Percentiles rank a stretch among this genome's conserved stretches.
Conservation (phyloP, 257 asterid species). For the Penstemon eatonii region DNA sequence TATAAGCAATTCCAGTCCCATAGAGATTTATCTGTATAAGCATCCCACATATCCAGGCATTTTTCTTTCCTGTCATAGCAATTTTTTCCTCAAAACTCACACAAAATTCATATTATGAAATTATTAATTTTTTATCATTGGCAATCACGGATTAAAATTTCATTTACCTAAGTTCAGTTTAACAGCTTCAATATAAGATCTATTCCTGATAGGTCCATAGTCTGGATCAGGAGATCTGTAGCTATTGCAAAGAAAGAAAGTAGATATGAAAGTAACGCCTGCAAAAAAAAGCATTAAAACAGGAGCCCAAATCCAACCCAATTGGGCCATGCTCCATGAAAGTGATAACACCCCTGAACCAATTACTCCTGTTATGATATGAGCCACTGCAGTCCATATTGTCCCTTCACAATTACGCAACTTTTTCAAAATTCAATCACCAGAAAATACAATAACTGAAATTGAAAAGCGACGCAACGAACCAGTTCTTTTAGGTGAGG, state of each 20-base stretch:
- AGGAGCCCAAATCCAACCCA: slow-evolving; percentile 88
- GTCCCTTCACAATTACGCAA: slow-evolving; percentile 44
- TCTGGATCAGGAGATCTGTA: slow-evolving; percentile 64
- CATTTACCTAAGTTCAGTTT: slow-evolving; percentile 54
- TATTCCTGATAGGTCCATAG: slow-evolving; percentile 47
- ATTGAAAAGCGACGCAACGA: not conserved
- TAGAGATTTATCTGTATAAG: slow-evolving; percentile 55
- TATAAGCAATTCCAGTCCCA: slow-evolving; percentile 72
- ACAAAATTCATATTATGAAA: not conserved
- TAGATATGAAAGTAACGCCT: slow-evolving; percentile 45
- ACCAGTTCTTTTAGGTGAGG: slow-evolving; percentile 42
- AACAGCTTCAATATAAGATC: slow-evolving; percentile 65
- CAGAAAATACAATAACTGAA: not conserved
- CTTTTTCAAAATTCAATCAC: not conserved
- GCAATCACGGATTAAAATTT: too few relatives aligned
- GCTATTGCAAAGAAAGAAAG: slow-evolving; percentile 54
- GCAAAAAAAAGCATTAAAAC: slow-evolving; percentile 58
- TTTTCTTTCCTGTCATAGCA: slow-evolving; percentile 56
- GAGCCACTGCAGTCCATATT: slow-evolving; percentile 80
- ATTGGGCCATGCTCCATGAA: slow-evolving; percentile 73
- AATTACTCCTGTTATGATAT: slow-evolving; percentile 75
- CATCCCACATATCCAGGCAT: slow-evolving; percentile 64
- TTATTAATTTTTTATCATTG: too few relatives aligned
- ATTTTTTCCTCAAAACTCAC: not conserved
- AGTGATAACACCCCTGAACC: slow-evolving; percentile 86